Evolutionary conservation across 805 yeast genomes (phyloP), one percentile per base, ranked within the genome.

Genomic region (Yamadazyma kitorensis): DNA sequence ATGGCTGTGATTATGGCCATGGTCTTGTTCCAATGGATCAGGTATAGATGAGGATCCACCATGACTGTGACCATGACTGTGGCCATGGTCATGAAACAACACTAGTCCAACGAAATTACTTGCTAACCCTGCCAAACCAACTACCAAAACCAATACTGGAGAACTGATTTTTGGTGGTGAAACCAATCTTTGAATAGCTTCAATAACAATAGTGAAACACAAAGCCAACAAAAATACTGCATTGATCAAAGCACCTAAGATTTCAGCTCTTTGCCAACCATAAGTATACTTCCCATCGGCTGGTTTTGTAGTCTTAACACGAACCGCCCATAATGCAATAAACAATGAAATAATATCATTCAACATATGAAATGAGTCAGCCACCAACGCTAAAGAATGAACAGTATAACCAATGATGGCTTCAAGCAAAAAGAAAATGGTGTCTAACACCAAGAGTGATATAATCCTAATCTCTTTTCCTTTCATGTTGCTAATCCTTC

Each of bases 201-300:
- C 98, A 42, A 93, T 79, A 48, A 86, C 76, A 45, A 91, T 93
- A 19, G 96, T 81, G 53, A 93, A 81, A 56, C 98, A 91, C 43
- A 91, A 72, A 1, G 98, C 98, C 45, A 93, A 69, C 45, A 91
- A 60, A 50, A 93, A 93, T 7, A 93, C 96, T 3, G 96, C 96
- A 54, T 91, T 91, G 46, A 91, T 76, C 40, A 91, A 71, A 6
- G 98, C 98, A 37, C 98, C 98, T 41, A 91, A 70, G 34, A 91
- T 89, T 60, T 91, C 98, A 4, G 98, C 98, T 47, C 98, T 74
- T 59, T 91, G 95, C 95, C 97, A 87, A 12, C 98, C 98, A 52
- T 93, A 91, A 2, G 98, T 93, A 64, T 86, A 91, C 38, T 80
- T 81, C 3, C 93, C 82, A 55, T 87, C 93, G 1, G 96, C 93